Conservation (phyloP, 2,329 filamentous ascomycete genomes). For the Cytospora leucostoma region DNA sequence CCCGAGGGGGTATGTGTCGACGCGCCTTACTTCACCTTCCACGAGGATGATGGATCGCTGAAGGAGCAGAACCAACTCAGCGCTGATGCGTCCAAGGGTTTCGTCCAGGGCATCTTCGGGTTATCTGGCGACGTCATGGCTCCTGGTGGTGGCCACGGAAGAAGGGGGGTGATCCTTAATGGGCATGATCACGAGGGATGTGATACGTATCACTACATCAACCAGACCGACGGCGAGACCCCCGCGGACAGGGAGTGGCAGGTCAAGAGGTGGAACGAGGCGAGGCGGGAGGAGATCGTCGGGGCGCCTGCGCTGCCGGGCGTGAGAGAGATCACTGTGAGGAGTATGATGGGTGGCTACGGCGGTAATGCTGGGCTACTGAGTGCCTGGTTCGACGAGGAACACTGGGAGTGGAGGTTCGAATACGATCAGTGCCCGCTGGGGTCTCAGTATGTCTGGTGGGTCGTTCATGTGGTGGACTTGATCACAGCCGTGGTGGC, state of each 20-base stretch:
- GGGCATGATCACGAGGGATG: slow-evolving; percentile 96
- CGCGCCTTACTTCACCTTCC: slow-evolving; percentile 79
- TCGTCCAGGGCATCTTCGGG: slow-evolving; percentile 84
- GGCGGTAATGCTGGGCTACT: slow-evolving; percentile 89
- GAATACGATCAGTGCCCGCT: slow-evolving; percentile 78
- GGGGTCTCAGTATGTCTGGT: slow-evolving; percentile 92
- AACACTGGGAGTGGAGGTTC: slow-evolving; percentile 73
- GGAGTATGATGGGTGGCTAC: slow-evolving; percentile 98
- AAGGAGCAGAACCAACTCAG: slow-evolving; percentile 92
- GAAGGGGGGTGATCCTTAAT: slow-evolving; percentile 79
- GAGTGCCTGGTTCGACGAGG: slow-evolving; percentile 83
- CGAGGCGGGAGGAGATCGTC: slow-evolving; percentile 44
- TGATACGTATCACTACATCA: slow-evolving; percentile 81
- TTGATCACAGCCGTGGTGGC: slow-evolving; percentile 46
- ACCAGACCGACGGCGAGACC: slow-evolving; percentile 54
- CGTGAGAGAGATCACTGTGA: slow-evolving; percentile 85
- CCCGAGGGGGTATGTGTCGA: slow-evolving; percentile 80
- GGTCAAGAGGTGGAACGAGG: slow-evolving; percentile 49
- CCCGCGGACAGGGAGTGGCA: slow-evolving; percentile 52
- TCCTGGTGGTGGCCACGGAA: slow-evolving; percentile 62
- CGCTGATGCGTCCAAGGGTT: slow-evolving; percentile 66
- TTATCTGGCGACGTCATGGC: slow-evolving; percentile 65
- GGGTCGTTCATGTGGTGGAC: slow-evolving; percentile 79
- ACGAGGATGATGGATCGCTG: slow-evolving; percentile 66
- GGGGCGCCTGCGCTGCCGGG: slow-evolving; percentile 55